Base-by-base conservation (phyloP, 495 filamentous ascomycete species). In the Hypoxylon cercidicola region DNA sequence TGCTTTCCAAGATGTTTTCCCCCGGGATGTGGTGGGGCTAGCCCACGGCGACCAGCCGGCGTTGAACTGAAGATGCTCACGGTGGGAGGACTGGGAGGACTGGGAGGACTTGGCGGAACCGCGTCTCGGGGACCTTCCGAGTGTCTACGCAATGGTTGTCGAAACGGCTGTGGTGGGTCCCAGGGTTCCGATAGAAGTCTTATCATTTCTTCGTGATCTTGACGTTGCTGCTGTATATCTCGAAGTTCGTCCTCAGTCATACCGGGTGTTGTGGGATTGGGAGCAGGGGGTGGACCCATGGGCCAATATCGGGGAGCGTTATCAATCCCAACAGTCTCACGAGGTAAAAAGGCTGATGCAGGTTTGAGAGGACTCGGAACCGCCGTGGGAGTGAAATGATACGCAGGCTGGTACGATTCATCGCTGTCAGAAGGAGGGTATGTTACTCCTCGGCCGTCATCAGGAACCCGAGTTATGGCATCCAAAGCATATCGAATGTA, bases 401-500 rank as follows among this genome's bases (percentile, higher is more conserved):
- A 56, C 6, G 55, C 28, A n/a, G 48, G 49, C 2, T 49, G 34
- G 9, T 55, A 43, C 11, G 28, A 40, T 51, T 57, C 53, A 13
- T 75, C 70, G 49, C 72, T 74, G 39, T 62, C 64, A 1, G 76
- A 77, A 0, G 71, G 65, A 50, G 48, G 25, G 41, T 64, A 51
- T 66, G 48, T n/a, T 69, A 74, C 13, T 62, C 71, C 19, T 61
- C 71, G 43, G 18, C 52, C 56, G 18, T 73, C 55, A 25, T 75
- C 71, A 15, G 68, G 73, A 56, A 66, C 65, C 9, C 72, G 66
- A 9, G 77, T 80, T 20, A 83, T 67, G 32, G 79, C 79, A 47
- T 83, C 78, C 51, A 83, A 68, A 46, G 81, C 81, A 51, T 80
- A 78, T 40, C 78, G 79, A 55, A 83, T 76, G 45, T 77, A 81